A percentile compares a stretch with the other conserved stretches of the same genome.
Evolutionary conservation across 306 rosid species (phyloP).

Genomic region (Quercus gilva): DNA sequence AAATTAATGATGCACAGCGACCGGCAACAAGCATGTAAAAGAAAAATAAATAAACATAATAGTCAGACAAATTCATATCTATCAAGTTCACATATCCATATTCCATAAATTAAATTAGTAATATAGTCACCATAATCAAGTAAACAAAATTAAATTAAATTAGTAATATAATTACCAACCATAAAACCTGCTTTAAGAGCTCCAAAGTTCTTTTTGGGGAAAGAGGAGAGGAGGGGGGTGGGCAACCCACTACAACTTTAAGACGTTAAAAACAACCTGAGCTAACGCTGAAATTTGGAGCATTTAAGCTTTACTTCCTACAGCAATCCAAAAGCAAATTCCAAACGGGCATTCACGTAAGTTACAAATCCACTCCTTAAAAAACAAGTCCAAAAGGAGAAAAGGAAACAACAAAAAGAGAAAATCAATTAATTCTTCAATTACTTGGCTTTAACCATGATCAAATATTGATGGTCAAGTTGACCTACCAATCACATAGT

Average conservation of each 20-base stretch:
- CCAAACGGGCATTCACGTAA: background rate
- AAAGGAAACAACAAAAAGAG: background rate
- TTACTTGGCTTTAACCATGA: background rate
- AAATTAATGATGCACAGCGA: conserved; percentile 87
- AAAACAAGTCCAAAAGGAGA: background rate
- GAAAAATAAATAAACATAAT: conserved; percentile 1
- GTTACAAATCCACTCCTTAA: background rate
- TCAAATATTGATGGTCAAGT: background rate
- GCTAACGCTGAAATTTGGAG: no score
- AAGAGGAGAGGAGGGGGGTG: no score
- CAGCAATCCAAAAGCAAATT: no score
- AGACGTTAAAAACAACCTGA: no score
- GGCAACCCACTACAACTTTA: no score
- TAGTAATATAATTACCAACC: no score
- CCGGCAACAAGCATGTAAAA: conserved; percentile 49
- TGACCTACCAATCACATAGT: background rate
- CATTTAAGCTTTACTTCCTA: no score
- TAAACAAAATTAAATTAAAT: no score
- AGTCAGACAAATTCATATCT: background rate
- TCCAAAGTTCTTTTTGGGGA: background rate
- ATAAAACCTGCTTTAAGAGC: no score
- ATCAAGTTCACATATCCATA: background rate
- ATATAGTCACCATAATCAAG: background rate
- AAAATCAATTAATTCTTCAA: background rate
- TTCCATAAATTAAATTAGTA: background rate